phyloP scores from a whole-genome alignment of 192 early-diverging fungal genomes.

The Rhizophagus prolifer region DNA sequence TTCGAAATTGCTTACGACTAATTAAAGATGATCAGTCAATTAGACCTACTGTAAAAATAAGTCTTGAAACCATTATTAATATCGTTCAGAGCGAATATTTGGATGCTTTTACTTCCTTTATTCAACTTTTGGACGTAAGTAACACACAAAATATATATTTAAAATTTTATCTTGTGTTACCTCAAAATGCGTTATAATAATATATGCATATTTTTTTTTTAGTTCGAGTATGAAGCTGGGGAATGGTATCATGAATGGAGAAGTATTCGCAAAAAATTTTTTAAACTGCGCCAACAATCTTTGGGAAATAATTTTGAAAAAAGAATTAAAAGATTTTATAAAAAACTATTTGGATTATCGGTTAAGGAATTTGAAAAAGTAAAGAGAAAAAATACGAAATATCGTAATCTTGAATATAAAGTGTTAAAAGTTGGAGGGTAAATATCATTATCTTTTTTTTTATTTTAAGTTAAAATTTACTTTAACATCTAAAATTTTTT shows the following conservation, averaged over 20 bases:
- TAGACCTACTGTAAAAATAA: no score
- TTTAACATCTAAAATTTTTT: no score
- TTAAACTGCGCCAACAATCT: neutral
- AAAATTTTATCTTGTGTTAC: no score
- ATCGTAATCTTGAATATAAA: neutral
- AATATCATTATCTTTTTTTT: neutral
- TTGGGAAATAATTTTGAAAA: neutral
- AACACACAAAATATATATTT: no score
- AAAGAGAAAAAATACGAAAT: neutral
- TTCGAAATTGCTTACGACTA: neutral
- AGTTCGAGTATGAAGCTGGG: conserved; percentile 1
- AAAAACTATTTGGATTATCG: neutral
- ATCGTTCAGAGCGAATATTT: no score
- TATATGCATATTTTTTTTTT: no score
- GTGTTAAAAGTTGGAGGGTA: neutral
- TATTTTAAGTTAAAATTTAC: neutral
- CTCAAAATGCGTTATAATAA: neutral
- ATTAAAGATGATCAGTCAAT: neutral
- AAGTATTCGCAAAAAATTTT: neutral
- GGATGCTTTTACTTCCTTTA: no score
- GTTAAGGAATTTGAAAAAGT: neutral
- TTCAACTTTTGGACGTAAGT: no score
- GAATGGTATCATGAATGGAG: neutral
- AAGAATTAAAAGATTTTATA: neutral
- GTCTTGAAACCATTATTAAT: no score